Conservation (phyloP, 2,329 filamentous ascomycete genomes). For the Colletotrichum higginsianum region DNA sequence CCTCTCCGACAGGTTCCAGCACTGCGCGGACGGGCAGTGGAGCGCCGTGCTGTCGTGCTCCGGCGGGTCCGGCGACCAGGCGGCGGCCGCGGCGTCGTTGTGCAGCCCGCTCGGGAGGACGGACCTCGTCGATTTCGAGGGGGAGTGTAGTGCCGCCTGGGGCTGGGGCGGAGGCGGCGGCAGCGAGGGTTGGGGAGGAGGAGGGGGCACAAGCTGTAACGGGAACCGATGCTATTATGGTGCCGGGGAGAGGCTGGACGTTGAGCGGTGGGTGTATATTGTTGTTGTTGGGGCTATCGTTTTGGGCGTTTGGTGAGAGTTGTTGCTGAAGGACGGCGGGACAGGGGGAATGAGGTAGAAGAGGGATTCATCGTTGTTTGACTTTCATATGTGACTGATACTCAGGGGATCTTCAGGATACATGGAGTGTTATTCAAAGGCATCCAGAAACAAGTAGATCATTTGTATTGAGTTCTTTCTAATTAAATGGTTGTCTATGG, state of each 20-base stretch:
- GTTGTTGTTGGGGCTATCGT: slow-evolving; percentile 9
- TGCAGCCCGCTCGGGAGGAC: slow-evolving; percentile 35
- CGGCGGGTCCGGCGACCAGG: neutral
- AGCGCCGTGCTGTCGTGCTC: slow-evolving; percentile 48
- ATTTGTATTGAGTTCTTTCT: no score
- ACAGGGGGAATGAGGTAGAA: no score
- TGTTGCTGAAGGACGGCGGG: neutral
- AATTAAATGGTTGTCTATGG: no score
- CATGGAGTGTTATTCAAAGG: no score
- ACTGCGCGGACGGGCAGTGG: slow-evolving; percentile 65
- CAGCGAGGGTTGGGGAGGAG: slow-evolving; percentile 10
- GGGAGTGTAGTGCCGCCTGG: slow-evolving; percentile 36
- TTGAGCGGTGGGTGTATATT: slow-evolving; percentile 19
- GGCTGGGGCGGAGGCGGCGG: neutral
- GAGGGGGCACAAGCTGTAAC: neutral
- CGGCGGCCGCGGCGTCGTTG: neutral
- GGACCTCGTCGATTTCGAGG: slow-evolving; percentile 31
- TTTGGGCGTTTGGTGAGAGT: slow-evolving; percentile 14
- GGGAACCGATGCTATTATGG: slow-evolving; percentile 31
- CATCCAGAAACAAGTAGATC: no score
- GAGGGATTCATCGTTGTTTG: neutral
- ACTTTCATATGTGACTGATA: neutral
- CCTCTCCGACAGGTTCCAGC: slow-evolving; percentile 64
- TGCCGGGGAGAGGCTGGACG: slow-evolving; percentile 20
- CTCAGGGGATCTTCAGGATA: no score